Evolutionary conservation across 441 rosid genomes (phyloP), one percentile per base, ranked within the genome.

Genomic region (Corymbia citriodora): DNA sequence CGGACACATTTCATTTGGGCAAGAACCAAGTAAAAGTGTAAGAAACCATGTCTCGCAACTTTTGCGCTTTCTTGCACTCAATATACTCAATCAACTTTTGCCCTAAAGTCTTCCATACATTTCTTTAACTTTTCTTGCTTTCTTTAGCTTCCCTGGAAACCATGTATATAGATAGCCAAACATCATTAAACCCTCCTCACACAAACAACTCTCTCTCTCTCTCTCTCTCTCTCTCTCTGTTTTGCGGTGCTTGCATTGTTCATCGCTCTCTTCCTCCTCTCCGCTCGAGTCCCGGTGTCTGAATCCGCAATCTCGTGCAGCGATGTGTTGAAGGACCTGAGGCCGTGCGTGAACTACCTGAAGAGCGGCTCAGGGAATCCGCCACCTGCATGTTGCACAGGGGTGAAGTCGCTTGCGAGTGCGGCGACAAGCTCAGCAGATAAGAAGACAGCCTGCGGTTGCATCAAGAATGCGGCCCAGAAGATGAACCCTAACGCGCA

Each of bases 301-400:
- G 94, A 94, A 68, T 95, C 96, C 2, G 93, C 96, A 3, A 93
- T 97, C 92, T 90, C 96, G 7, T 96, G 99, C 85, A 96, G 97
- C 87, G 95, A 89, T 53, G 97, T 97, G 55, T 8, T 93, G 50
- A 94, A 94, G 87, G 96, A 96, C 93, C 92, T 97, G 92, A 94
- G 93, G 87, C 99, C 99, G 52, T 97, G 98, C 87, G 92, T 96
- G 90, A 94, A 89, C 83, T 97, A 97, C 93, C 95, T 97, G n/a
- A 91, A 61, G 63, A 96, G 91, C 1, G 99, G 99, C 85, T 90
- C 89, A 7, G 99, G 99, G 72, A 89, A 88, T 18, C 99, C 99
- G 9, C 98, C 99, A 0, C 5, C 94, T 3, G 90, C 92, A n/a
- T 97, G 98, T 72, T 97, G 99, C 70, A 68, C 93, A 1, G 99